These are phyloP conservation scores for Smallanthus sonchifolius DNA, from an alignment of 129 eudicot species.

Conservation along the genomic window DNA sequence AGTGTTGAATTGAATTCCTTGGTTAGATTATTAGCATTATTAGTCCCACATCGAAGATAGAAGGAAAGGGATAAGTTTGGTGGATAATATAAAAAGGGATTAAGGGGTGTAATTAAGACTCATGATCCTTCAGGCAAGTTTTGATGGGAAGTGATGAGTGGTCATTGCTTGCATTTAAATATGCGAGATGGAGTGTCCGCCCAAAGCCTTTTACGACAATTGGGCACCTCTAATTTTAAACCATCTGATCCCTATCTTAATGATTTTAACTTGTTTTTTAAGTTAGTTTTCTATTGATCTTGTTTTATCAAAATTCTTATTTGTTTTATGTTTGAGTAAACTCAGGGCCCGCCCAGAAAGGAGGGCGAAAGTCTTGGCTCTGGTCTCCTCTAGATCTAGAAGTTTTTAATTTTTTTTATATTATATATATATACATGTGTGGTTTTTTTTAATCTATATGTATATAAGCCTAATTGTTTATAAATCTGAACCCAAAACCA, in stretches of 20 bases:
- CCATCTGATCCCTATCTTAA: slow-evolving; percentile 50
- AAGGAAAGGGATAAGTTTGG: background rate
- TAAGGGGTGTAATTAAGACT: rapidly evolving
- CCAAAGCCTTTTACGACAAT: slow-evolving; percentile 66
- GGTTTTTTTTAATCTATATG: too few species aligned
- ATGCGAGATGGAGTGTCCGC: slow-evolving; percentile 59
- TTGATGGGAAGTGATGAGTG: slow-evolving; percentile 60
- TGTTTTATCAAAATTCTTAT: background rate
- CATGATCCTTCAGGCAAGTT: slow-evolving; percentile 83
- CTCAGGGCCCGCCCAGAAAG: too few species aligned
- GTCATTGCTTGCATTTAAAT: slow-evolving; percentile 48
- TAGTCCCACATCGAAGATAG: slow-evolving; percentile 28
- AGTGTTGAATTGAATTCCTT: too few species aligned
- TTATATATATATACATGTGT: too few species aligned
- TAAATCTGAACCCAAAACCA: too few species aligned
- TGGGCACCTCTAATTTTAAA: slow-evolving; percentile 36
- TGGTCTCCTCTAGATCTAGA: too few species aligned
- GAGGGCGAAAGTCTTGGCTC: too few species aligned
- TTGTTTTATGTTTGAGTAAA: too few species aligned
- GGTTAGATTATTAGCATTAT: too few species aligned
- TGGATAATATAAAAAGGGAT: background rate
- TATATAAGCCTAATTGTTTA: too few species aligned
- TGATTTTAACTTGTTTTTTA: background rate
- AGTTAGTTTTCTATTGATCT: background rate
- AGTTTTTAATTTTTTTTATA: too few species aligned